These are phyloP conservation scores for Termitomyces sp. DNA, from an alignment of 768 basidiomycete species.

Conservation along the genomic window DNA sequence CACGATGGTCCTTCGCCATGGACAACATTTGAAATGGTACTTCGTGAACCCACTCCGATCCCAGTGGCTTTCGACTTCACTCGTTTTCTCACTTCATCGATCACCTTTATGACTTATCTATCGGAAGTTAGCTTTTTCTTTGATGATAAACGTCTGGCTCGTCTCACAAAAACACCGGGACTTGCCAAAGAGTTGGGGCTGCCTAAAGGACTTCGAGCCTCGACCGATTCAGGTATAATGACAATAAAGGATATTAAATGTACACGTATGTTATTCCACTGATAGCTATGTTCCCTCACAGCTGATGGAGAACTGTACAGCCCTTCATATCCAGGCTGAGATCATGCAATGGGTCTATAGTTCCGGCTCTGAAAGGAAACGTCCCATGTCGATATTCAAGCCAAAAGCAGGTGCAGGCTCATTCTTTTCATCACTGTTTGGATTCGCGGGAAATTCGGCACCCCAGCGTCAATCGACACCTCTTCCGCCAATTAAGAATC, in stretches of 20 bases:
- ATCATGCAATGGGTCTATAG: slow-evolving; percentile 79
- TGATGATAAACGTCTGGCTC: slow-evolving; percentile 70
- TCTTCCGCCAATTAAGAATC: slow-evolving; percentile 27
- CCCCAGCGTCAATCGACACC: slow-evolving; percentile 34
- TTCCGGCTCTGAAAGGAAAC: slow-evolving; percentile 58
- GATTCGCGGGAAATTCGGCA: slow-evolving; percentile 31
- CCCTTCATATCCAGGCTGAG: slow-evolving; percentile 75
- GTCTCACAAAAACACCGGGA: slow-evolving; percentile 61
- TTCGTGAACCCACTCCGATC: slow-evolving; percentile 78
- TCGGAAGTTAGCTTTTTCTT: slow-evolving; percentile 77
- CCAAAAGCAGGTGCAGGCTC: slow-evolving; percentile 30
- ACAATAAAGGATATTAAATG: slow-evolving; percentile 58
- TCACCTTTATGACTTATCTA: slow-evolving; percentile 89
- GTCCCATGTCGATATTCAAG: slow-evolving; percentile 28
- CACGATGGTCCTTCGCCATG: slow-evolving; percentile 41
- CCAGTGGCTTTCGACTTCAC: slow-evolving; percentile 85
- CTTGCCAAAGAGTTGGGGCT: slow-evolving; percentile 46
- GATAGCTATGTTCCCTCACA: slow-evolving; percentile 1
- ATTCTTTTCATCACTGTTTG: slow-evolving; percentile 50
- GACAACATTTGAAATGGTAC: slow-evolving; percentile 88
- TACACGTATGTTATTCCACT: slow-evolving; percentile 44
- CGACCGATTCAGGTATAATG: slow-evolving; percentile 65
- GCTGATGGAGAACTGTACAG: slow-evolving; percentile 28
- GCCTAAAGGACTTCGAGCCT: slow-evolving; percentile 52
- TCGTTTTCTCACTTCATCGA: slow-evolving; percentile 84